Percentiles rank a stretch among this genome's conserved stretches.
Evolutionary conservation across 148 eudicot species (phyloP).

Genomic region (Limonium bicolor): DNA sequence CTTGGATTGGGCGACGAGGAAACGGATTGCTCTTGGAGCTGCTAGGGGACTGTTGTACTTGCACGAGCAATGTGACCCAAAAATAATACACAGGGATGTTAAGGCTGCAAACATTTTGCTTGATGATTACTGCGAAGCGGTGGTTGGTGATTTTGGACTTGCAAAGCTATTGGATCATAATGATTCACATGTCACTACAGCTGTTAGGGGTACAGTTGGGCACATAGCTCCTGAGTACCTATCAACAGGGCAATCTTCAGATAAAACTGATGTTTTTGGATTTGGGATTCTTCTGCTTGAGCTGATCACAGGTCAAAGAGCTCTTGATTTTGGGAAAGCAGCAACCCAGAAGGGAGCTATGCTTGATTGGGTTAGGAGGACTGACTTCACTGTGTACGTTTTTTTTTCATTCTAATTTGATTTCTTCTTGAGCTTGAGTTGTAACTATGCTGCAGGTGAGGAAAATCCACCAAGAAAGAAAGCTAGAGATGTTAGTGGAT

Average conservation of each 20-base stretch:
- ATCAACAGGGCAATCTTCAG: conserved; percentile 81
- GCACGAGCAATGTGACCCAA: conserved; percentile 97
- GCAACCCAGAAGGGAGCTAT: conserved; percentile 73
- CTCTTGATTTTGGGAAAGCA: conserved; percentile 67
- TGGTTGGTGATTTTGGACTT: conserved; percentile 82
- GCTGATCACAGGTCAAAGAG: conserved; percentile 72
- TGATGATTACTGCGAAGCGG: conserved; percentile 77
- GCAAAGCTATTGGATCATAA: conserved; percentile 76
- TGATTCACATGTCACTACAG: conserved; percentile 76
- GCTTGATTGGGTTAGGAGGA: conserved; percentile 62
- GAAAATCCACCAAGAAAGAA: conserved; percentile 75
- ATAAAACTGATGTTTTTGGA: conserved; percentile 78
- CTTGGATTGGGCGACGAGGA: conserved; percentile 80
- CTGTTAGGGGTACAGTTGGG: conserved; percentile 73
- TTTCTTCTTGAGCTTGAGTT: not conserved
- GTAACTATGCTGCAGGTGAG: conserved; percentile 36
- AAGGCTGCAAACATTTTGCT: conserved; percentile 95
- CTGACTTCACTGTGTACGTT: not conserved
- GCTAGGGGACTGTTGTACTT: conserved; percentile 82
- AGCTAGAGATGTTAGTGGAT: conserved; percentile 59
- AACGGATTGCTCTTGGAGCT: conserved; percentile 79
- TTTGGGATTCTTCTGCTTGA: conserved; percentile 71
- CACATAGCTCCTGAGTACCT: conserved; percentile 83
- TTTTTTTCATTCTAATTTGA: not conserved
- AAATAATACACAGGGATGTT: conserved; percentile 92